Percentiles rank a stretch among this genome's conserved stretches.
These are phyloP conservation scores for Macadamia integrifolia DNA, from an alignment of 164 flowering plant species.

Conservation along the genomic window DNA sequence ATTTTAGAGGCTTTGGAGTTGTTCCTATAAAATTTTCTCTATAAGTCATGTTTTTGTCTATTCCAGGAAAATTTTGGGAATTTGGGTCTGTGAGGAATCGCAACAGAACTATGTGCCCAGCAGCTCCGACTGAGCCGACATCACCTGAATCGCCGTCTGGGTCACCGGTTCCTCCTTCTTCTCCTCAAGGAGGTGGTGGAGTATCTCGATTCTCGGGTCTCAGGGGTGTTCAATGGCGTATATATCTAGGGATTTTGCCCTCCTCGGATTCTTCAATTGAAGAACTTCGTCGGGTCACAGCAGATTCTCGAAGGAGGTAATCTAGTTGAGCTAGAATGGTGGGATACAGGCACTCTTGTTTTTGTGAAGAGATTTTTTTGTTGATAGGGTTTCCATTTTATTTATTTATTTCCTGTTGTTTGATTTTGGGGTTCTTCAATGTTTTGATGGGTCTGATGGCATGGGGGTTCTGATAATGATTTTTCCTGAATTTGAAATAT, in stretches of 20 bases:
- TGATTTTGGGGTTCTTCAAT: too few species aligned
- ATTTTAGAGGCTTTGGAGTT: neutral
- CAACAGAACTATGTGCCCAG: slow-evolving; percentile 17
- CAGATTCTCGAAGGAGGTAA: slow-evolving; percentile 82
- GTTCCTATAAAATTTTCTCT: neutral
- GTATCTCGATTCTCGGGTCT: slow-evolving; percentile 36
- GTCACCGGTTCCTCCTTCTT: neutral
- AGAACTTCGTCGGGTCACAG: slow-evolving; percentile 83
- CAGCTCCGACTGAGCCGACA: slow-evolving; percentile 14
- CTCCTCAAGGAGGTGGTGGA: slow-evolving; percentile 10
- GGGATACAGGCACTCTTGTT: too few species aligned
- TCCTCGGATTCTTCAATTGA: slow-evolving; percentile 49
- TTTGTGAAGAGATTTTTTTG: too few species aligned
- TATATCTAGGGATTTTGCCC: slow-evolving; percentile 79
- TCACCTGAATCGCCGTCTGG: slow-evolving; percentile 11
- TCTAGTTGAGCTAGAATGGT: neutral
- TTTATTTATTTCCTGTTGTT: too few species aligned
- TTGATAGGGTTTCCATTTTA: too few species aligned
- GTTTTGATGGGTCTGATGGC: too few species aligned
- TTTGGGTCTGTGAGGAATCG: slow-evolving; percentile 4
- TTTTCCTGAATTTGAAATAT: too few species aligned
- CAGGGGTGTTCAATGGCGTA: slow-evolving; percentile 87
- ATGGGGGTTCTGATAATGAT: too few species aligned
- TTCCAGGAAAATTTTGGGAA: slow-evolving; percentile 3
- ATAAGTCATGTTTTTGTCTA: neutral